Conservation (phyloP, 116 monocot species). For the Trichopus zeylanicus region DNA sequence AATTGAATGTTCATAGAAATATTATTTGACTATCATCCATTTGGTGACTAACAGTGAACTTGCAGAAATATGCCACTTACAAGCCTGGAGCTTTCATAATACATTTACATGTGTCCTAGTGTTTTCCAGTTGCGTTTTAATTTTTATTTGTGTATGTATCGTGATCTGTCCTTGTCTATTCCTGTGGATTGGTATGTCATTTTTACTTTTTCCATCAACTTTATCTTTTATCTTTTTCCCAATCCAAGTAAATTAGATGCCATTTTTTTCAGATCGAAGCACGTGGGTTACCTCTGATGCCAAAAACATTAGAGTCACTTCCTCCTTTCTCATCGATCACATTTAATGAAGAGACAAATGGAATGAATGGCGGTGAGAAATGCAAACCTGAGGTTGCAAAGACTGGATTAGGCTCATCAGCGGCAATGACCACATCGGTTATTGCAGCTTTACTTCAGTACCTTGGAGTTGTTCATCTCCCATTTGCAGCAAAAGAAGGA, state of each 20-base stretch:
- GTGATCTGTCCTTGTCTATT: no score
- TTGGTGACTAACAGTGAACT: no score
- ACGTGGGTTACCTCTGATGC: conserved; percentile 49
- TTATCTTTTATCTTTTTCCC: neutral
- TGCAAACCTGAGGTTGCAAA: conserved; percentile 98
- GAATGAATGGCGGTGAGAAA: conserved; percentile 24
- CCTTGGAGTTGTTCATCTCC: conserved; percentile 67
- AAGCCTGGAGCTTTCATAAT: no score
- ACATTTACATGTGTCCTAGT: no score
- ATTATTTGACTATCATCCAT: no score
- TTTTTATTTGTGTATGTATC: no score
- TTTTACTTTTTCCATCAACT: no score
- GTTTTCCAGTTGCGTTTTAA: no score
- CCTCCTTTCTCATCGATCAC: conserved; percentile 79
- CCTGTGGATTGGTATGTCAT: no score
- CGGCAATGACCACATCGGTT: conserved; percentile 97
- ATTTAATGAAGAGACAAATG: conserved; percentile 52
- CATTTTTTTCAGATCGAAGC: conserved; percentile 64
- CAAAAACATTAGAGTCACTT: conserved; percentile 54
- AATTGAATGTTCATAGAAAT: no score
- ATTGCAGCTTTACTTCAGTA: conserved; percentile 88
- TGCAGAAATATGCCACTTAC: no score
- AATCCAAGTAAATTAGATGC: neutral
- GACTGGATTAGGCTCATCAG: conserved; percentile 96
- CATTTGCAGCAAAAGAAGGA: conserved; percentile 13